Percentiles rank a stretch among this genome's conserved stretches.
Conservation (phyloP, 345 rosid species). For the Arabis alpina region DNA sequence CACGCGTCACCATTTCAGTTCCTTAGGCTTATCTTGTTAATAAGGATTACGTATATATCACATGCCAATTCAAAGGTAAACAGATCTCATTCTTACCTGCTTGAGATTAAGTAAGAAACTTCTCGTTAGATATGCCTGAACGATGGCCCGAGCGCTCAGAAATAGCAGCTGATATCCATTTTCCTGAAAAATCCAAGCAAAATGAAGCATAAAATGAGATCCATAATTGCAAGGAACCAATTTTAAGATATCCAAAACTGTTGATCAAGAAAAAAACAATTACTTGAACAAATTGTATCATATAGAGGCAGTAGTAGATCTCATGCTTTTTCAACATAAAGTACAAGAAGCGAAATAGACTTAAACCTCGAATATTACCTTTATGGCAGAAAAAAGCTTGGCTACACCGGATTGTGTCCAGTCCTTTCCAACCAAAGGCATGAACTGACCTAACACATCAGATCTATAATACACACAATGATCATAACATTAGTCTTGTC, state of each 20-base stretch:
- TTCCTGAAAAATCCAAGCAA: slow-evolving; percentile 58
- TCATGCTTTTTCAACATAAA: background rate
- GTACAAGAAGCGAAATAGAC: slow-evolving; percentile 17
- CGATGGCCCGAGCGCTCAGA: slow-evolving; percentile 94
- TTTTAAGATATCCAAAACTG: background rate
- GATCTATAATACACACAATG: slow-evolving; percentile 62
- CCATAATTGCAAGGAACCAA: background rate
- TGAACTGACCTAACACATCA: slow-evolving; percentile 93
- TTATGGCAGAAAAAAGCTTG: slow-evolving; percentile 84
- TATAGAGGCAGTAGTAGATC: background rate
- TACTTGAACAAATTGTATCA: background rate
- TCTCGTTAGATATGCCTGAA: slow-evolving; percentile 91
- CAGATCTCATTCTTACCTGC: slow-evolving; percentile 55
- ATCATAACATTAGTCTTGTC: slow-evolving; percentile 18
- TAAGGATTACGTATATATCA: background rate
- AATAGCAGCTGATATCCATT: slow-evolving; percentile 94
- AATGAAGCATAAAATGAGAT: slow-evolving; percentile 15
- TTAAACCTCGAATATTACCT: slow-evolving; percentile 51
- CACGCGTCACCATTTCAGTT: slow-evolving; percentile 5
- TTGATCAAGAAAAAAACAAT: slow-evolving; percentile 9
- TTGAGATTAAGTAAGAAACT: slow-evolving; percentile 78
- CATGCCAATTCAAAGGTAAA: background rate
- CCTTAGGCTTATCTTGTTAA: background rate
- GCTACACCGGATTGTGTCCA: slow-evolving; percentile 99
- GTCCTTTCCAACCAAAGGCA: slow-evolving; percentile 97